Percentiles rank a stretch among this genome's conserved stretches.
These are phyloP conservation scores for Chlamydomonas reinhardtii DNA, from an alignment of 163 green algal species.

Conservation along the genomic window DNA sequence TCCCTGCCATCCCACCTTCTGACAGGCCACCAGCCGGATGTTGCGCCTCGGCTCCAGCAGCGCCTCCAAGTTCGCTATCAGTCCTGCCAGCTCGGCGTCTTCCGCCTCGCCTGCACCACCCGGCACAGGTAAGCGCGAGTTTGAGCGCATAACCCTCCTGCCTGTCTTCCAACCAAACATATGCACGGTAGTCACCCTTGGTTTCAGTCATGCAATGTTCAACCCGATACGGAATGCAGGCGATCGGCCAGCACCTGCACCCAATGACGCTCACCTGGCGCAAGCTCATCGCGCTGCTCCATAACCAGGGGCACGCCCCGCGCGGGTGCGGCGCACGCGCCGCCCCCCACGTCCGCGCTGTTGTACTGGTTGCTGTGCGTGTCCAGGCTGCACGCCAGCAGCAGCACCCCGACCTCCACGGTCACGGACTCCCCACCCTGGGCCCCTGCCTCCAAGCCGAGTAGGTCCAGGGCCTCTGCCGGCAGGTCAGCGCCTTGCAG, in stretches of 20 bases:
- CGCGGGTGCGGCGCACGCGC: neutral
- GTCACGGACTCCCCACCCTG: neutral
- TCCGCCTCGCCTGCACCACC: neutral
- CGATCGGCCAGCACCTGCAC: too few species aligned
- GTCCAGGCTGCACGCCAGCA: constrained; percentile 9
- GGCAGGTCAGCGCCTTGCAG: neutral
- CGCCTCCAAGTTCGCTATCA: neutral
- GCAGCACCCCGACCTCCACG: neutral
- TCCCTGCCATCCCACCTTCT: constrained; percentile 12
- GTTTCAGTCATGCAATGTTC: too few species aligned
- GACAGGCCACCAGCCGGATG: constrained; percentile 10
- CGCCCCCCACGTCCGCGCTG: neutral
- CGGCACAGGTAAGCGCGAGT: too few species aligned
- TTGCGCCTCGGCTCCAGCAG: neutral
- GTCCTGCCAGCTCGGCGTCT: neutral
- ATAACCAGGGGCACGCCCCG: neutral
- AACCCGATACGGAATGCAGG: too few species aligned
- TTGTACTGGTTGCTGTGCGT: constrained; percentile 2
- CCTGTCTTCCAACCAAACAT: too few species aligned
- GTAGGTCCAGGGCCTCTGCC: neutral
- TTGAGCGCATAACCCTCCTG: too few species aligned
- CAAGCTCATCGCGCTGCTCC: neutral
- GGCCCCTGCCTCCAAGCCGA: neutral
- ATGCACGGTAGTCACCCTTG: too few species aligned
- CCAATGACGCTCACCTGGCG: neutral